phyloP scores from a whole-genome alignment of 2,329 filamentous ascomycete genomes.

The Colletotrichum aenigma region DNA sequence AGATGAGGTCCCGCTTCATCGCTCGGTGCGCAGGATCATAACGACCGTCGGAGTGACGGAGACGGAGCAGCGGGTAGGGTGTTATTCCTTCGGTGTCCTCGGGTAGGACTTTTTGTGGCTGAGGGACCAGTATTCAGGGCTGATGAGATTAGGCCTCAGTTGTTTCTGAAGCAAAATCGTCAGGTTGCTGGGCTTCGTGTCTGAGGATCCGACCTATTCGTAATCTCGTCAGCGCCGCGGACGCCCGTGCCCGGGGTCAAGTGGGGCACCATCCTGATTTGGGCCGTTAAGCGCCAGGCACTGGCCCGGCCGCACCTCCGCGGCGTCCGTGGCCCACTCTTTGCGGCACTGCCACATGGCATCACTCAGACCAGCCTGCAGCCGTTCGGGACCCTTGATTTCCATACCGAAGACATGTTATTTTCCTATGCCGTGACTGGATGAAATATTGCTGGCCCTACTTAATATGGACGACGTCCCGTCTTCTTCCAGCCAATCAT shows the following conservation, averaged over 20 bases:
- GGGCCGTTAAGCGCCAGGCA: not conserved
- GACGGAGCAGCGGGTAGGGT: not conserved
- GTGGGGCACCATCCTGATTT: not conserved
- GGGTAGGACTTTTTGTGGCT: not conserved
- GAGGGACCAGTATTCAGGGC: not conserved
- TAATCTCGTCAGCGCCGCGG: not conserved
- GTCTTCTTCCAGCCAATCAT: not conserved
- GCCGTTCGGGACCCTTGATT: not conserved
- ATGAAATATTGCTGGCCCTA: not conserved
- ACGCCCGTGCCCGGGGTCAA: not conserved
- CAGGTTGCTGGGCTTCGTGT: not conserved
- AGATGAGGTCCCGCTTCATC: not conserved
- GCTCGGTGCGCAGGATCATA: not conserved
- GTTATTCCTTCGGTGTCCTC: not conserved
- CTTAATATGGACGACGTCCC: not conserved
- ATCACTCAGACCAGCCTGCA: not conserved
- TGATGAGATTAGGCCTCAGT: not conserved
- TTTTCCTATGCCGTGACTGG: not conserved
- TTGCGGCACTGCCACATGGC: not conserved
- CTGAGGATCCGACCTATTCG: not conserved
- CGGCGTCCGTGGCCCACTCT: not conserved
- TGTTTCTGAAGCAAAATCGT: not conserved
- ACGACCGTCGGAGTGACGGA: not conserved
- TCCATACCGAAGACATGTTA: not conserved
- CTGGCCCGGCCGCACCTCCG: not conserved